A percentile compares a stretch with the other conserved stretches of the same genome.
phyloP scores from a whole-genome alignment of 345 rosid species.

The Camelina neglecta region DNA sequence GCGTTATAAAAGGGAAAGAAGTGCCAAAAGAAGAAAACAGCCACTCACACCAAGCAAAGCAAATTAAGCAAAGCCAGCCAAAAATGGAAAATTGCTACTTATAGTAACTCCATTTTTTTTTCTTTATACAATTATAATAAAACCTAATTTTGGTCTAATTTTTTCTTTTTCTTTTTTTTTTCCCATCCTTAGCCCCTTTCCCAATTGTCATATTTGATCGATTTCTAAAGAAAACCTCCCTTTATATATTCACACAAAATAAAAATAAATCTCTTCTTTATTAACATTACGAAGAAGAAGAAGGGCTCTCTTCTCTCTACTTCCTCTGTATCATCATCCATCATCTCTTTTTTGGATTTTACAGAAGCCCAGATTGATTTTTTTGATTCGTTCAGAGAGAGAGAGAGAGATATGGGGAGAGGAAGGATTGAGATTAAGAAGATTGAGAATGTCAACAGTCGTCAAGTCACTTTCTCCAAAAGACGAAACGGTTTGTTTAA shows the following conservation, averaged over 20 bases:
- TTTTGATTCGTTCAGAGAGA: neutral
- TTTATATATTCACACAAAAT: neutral
- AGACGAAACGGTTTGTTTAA: conserved; percentile 87
- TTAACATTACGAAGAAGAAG: neutral
- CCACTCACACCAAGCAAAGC: conserved; percentile 38
- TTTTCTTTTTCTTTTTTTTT: neutral
- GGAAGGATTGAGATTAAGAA: conserved; percentile 92
- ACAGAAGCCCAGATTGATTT: conserved; percentile 21
- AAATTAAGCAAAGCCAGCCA: conserved; percentile 45
- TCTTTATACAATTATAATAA: neutral
- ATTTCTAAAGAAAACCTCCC: conserved; percentile 23
- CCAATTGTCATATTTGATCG: conserved; percentile 17
- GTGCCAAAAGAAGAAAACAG: conserved; percentile 43
- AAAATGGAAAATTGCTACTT: conserved; percentile 45
- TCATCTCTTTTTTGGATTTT: conserved; percentile 1
- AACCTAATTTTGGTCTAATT: conserved; percentile 42
- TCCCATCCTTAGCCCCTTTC: conserved; percentile 41
- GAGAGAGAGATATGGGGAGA: conserved; percentile 63
- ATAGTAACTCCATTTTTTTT: conserved; percentile 43
- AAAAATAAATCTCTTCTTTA: neutral
- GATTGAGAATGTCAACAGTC: conserved; percentile 93
- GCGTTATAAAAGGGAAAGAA: conserved; percentile 32
- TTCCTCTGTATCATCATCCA: conserved; percentile 20
- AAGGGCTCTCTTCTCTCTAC: neutral
- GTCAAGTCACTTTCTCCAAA: conserved; percentile 97